Percentiles rank a stretch among this genome's conserved stretches.
Conservation (phyloP, 164 flowering plant species). For the Berberis vulgaris region DNA sequence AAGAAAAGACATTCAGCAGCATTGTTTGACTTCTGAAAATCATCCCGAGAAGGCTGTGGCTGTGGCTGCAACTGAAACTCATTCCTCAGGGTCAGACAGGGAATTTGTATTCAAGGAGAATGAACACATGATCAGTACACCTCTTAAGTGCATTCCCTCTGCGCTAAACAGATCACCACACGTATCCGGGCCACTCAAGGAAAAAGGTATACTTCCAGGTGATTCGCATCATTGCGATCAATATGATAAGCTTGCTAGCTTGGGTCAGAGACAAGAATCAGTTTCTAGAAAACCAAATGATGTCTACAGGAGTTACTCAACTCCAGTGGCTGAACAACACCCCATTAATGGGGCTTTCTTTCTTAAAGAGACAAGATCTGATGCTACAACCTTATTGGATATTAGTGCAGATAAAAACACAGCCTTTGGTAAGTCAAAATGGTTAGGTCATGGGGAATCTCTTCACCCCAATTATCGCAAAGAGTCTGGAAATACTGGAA, state of each 20-base stretch:
- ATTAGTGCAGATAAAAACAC: not conserved
- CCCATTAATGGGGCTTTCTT: constrained; percentile 9
- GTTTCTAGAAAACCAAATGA: constrained; percentile 9
- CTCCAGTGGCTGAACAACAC: constrained; percentile 10
- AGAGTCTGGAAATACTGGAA: constrained; percentile 13
- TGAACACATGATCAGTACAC: constrained; percentile 5
- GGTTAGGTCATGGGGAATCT: constrained; percentile 8
- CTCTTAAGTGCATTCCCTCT: constrained; percentile 21
- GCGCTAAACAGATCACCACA: constrained; percentile 17
- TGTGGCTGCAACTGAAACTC: constrained; percentile 13
- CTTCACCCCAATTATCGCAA: constrained; percentile 14
- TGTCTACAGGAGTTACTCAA: constrained; percentile 10
- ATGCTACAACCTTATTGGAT: constrained; percentile 5
- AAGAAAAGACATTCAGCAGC: constrained; percentile 11
- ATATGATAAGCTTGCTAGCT: constrained; percentile 2
- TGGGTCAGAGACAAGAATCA: constrained; percentile 9
- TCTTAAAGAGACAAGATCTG: constrained; percentile 2
- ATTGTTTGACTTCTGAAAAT: constrained; percentile 1
- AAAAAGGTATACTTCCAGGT: constrained; percentile 2
- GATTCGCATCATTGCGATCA: constrained; percentile 15
- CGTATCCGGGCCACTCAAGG: constrained; percentile 14
- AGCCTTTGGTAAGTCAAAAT: constrained; percentile 5
- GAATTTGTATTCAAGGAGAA: constrained; percentile 10
- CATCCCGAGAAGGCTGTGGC: constrained; percentile 8
- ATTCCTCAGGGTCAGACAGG: constrained; percentile 17